These are phyloP conservation scores for Pestalotiopsis sp. DNA, from an alignment of 2,329 filamentous ascomycete species.

Conservation along the genomic window DNA sequence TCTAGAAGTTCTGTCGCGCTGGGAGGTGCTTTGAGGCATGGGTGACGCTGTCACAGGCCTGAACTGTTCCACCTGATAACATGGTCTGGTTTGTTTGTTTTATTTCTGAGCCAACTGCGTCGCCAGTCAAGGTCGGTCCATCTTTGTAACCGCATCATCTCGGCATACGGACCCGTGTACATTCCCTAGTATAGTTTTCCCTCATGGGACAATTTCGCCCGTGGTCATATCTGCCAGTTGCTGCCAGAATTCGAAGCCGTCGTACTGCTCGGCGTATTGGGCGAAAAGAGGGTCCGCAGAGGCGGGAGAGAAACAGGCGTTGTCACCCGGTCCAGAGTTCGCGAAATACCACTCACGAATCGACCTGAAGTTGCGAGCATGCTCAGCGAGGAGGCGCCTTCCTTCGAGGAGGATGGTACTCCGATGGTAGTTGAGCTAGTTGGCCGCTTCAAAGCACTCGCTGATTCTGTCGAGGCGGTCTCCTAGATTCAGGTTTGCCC, in stretches of 20 bases:
- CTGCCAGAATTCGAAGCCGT: not conserved
- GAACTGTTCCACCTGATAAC: no score
- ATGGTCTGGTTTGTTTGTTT: no score
- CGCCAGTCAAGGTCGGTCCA: no score
- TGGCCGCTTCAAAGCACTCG: not conserved
- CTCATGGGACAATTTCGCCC: no score
- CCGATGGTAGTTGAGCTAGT: not conserved
- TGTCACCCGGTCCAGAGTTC: not conserved
- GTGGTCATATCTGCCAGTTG: not conserved
- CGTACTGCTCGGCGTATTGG: not conserved
- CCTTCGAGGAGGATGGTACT: not conserved
- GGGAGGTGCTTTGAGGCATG: no score
- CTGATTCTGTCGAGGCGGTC: not conserved
- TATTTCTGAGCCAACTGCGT: no score
- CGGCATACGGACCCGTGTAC: no score
- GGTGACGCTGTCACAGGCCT: no score
- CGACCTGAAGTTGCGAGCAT: not conserved
- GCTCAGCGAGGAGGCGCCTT: not conserved
- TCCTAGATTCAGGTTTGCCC: not conserved
- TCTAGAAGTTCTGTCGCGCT: no score
- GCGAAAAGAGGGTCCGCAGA: not conserved
- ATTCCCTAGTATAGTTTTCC: no score
- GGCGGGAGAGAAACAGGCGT: not conserved
- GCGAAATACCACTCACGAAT: not conserved
- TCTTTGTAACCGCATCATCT: no score